These are phyloP conservation scores for Linaria vulgaris DNA, from an alignment of 257 asterid genomes.

Conservation along the genomic window DNA sequence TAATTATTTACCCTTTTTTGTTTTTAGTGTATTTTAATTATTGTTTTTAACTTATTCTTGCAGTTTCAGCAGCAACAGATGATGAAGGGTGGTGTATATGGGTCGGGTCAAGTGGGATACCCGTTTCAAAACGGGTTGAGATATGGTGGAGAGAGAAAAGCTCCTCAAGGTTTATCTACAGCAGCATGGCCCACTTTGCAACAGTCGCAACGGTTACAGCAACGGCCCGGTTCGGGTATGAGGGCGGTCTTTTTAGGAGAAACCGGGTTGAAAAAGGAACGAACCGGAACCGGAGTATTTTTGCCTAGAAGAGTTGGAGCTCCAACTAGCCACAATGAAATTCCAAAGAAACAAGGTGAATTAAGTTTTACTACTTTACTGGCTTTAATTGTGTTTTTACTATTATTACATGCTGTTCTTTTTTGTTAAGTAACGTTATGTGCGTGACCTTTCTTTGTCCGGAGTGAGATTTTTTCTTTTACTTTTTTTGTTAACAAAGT, in stretches of 20 bases:
- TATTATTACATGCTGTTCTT: too few relatives aligned
- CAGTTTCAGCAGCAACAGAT: slow-evolving; percentile 50
- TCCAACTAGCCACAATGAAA: slow-evolving; percentile 32
- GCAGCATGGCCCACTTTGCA: slow-evolving; percentile 62
- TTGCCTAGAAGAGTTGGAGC: slow-evolving; percentile 53
- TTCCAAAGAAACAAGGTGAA: slow-evolving; percentile 50
- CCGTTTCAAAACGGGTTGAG: slow-evolving; percentile 32
- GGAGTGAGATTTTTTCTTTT: too few relatives aligned
- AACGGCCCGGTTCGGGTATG: slow-evolving; percentile 39
- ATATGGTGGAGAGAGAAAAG: slow-evolving; percentile 20
- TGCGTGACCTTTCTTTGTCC: too few relatives aligned
- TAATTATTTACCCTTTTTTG: not conserved
- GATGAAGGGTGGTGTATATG: slow-evolving; percentile 33
- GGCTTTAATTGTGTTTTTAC: too few relatives aligned
- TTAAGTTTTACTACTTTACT: too few relatives aligned
- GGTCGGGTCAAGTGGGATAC: too few relatives aligned
- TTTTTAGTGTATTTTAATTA: too few relatives aligned
- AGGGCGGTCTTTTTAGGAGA: slow-evolving; percentile 50
- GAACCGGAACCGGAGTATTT: slow-evolving; percentile 85
- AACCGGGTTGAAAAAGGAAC: slow-evolving; percentile 41
- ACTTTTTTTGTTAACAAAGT: too few relatives aligned
- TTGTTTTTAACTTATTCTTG: not conserved
- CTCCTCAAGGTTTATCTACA: slow-evolving; percentile 23
- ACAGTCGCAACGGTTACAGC: slow-evolving; percentile 45
- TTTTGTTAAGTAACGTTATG: too few relatives aligned